Base-by-base conservation (phyloP, 2,329 filamentous ascomycete species). In the Colletotrichum sansevieriae region DNA sequence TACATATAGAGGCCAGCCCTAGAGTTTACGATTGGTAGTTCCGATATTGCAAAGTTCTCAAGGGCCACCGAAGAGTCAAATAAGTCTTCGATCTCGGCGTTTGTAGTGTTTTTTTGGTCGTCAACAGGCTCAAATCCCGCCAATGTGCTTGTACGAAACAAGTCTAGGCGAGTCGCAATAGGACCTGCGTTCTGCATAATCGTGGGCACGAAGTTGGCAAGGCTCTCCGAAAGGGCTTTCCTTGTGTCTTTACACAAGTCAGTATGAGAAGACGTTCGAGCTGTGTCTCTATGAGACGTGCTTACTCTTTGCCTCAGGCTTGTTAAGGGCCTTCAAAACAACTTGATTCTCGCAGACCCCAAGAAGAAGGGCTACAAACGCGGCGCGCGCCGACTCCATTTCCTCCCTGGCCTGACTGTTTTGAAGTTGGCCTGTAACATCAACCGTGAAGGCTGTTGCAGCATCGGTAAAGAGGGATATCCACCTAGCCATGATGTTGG, bases 1-100 rank as follows among this genome's bases (percentile, higher is more conserved):
- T 95, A 96, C 7, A 97, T 85, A 76, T 96, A 97, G 63, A 97
- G 83, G 5, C 92, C 94, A 59, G 93, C 92, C 77, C 94, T 88
- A 3, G 94, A 93, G 72, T 93, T 94, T 55, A 91, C 83, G 35
- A 89, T 83, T 3, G 92, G 91, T 10, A 95, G 80, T 57, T 97
- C 92, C 29, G 85, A 77, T 11, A 89, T 77, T 13, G 84, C 83
- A 46, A 87, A 82, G 71, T 78, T 86, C n/a, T 88, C 86, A 44
- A 89, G 76, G 0, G 83, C 86, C 63, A 90, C 82, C 4, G 83
- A 82, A 22, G 87, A 85, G 74, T 89, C 87, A 25, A 90, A 78
- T 39, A 90, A 78, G 51, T 89, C 86, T 66, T 89, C 84, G 71
- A 90, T 86, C 22, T 84, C 82, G 12, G 83, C 81, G 70, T 83